A percentile compares a stretch with the other conserved stretches of the same genome.
Conservation (phyloP, 768 basidiomycete species). For the Panellus pusillus region DNA sequence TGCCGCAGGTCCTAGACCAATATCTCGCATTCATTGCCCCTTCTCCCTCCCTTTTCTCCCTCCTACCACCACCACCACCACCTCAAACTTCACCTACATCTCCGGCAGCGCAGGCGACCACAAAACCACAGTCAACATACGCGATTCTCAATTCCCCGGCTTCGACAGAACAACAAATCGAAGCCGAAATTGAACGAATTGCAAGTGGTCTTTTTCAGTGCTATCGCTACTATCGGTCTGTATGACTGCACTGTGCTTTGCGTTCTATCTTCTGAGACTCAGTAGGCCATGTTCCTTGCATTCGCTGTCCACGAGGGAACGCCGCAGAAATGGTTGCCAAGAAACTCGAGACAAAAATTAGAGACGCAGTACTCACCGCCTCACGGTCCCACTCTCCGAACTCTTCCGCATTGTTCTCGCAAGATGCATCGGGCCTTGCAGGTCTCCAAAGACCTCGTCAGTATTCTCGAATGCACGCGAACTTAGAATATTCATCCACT, state of each 20-base stretch:
- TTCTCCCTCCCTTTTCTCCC: slow-evolving; percentile 88
- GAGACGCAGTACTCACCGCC: slow-evolving; percentile 77
- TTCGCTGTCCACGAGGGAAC: slow-evolving; percentile 92
- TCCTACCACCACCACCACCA: slow-evolving; percentile 61
- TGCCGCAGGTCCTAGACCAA: slow-evolving; percentile 82
- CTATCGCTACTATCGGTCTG: slow-evolving; percentile 80
- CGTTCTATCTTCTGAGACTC: neutral
- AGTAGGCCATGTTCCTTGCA: slow-evolving; percentile 88
- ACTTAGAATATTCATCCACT: slow-evolving; percentile 12
- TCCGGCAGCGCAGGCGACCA: slow-evolving; percentile 32
- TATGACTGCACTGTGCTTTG: slow-evolving; percentile 20
- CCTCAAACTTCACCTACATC: slow-evolving; percentile 26
- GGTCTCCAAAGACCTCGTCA: slow-evolving; percentile 85
- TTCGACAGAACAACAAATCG: slow-evolving; percentile 87
- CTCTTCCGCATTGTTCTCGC: slow-evolving; percentile 66
- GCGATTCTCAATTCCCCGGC: slow-evolving; percentile 87
- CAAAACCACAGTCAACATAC: slow-evolving; percentile 65
- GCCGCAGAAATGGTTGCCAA: slow-evolving; percentile 99
- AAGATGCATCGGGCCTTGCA: slow-evolving; percentile 80
- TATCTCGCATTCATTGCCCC: slow-evolving; percentile 96
- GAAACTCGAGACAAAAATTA: slow-evolving; percentile 88
- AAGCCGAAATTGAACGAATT: slow-evolving; percentile 89
- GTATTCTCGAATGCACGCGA: slow-evolving; percentile 26
- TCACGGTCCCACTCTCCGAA: slow-evolving; percentile 55
- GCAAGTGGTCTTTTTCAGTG: slow-evolving; percentile 90